phyloP scores from a whole-genome alignment of 306 rosid genomes.

The Gynostemma pentaphyllum region DNA sequence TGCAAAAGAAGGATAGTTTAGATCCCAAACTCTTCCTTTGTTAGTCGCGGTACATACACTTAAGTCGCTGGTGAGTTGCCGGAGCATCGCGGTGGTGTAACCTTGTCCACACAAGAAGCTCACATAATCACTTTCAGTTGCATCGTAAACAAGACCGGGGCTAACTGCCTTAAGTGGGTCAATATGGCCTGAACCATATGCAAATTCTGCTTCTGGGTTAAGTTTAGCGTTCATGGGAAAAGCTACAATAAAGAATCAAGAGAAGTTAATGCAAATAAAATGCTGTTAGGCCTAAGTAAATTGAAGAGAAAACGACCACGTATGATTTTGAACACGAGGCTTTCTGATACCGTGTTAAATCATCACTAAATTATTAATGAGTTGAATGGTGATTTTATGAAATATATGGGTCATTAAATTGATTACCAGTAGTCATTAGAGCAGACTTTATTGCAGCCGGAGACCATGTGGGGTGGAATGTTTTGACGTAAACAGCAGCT shows the following conservation, averaged over 20 bases:
- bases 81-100: slow-evolving; percentile 1
- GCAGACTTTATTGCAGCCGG: slow-evolving; percentile 27
- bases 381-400: too few species aligned
- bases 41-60: slow-evolving; percentile 6
- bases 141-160: slow-evolving; percentile 29
- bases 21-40: slow-evolving; percentile 1
- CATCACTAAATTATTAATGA: too few species aligned
- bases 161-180: slow-evolving; percentile 13
- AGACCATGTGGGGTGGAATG: slow-evolving; percentile 24
- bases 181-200: slow-evolving; percentile 32
- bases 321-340: too few species aligned
- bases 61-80: slow-evolving; percentile 10
- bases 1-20: slow-evolving; percentile 37
- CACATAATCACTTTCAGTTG: slow-evolving; percentile 15
- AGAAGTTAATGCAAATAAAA: too few species aligned
- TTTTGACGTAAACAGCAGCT: slow-evolving; percentile 18
- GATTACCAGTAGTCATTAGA: slow-evolving; percentile 19
- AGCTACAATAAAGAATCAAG: slow-evolving; percentile 10
- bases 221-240: slow-evolving; percentile 12
- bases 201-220: slow-evolving; percentile 24
- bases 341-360: too few species aligned
- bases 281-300: too few species aligned
- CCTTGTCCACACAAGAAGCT: slow-evolving; percentile 26
- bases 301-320: too few species aligned
- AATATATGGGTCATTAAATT: neutral